Evolutionary conservation across 768 basidiomycete species (phyloP), one percentile per base, ranked within the genome.

Genomic region (Boletus vermiculosoides): DNA sequence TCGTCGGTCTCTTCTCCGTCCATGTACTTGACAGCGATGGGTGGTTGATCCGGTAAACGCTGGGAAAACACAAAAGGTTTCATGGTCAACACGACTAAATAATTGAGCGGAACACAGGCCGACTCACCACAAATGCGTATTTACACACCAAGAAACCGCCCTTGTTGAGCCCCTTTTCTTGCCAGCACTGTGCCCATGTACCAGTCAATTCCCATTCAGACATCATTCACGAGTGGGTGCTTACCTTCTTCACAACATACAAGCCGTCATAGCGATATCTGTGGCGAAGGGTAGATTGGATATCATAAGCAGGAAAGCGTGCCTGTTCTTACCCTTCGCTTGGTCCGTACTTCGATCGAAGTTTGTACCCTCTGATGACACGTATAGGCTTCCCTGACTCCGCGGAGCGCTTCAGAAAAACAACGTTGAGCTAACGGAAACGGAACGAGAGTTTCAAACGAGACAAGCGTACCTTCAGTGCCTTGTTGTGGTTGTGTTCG

Each of bases 201-300:
- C 33, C 50, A 15, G 45, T 42, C 20, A 30, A 39, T n/a, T 15
- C 18, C 23, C 13, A 4, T 34, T 39, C 7, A 11, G 1, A 40
- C 18, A n/a, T 34, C 33, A 18, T 48, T 20, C 5, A 0, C 1
- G 8, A 22, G 22, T 11, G 3, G 9, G 31, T 30, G 42, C 74
- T 48, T 58, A 83, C 90, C 77, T 85, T 85, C 71, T 88, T 88
- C 16, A 93, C 88, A 2, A 66, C 74, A 67, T 96, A 97, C 12
- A 97, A 77, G 1, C 94, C 94, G 63, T 96, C 94, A 66, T 97
- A 97, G 10, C 93, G 85, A 68, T 94, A 97, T 25, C 90, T 90
- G 52, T 8, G 55, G 23, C 25, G 3, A 30, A 25, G 28, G 13
- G 11, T 13, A 28, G 28, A 30, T 58, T 0, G 47, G 34, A 25